Base-by-base conservation (phyloP, 1,284 basidiomycete species). In the Cryptococcus sp. region DNA sequence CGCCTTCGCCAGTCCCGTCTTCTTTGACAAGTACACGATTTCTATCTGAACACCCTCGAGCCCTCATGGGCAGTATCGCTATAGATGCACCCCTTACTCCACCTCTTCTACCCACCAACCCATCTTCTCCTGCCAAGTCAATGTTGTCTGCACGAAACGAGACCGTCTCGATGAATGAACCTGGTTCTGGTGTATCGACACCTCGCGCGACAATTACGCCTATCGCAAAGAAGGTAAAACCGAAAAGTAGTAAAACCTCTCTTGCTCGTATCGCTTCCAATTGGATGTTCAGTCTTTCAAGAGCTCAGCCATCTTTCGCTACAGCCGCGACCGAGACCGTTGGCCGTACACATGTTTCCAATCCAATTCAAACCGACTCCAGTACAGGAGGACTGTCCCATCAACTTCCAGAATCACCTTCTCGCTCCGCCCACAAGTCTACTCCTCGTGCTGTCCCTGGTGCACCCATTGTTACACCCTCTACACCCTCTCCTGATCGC, bases 221-320 rank as follows among this genome's bases (percentile, higher is more conserved):
- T 19, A 28, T 28, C 28, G 60, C 53, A 16, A 64, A 62, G 46
- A 61, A 58, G 22, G 55, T 75, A 4, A 67, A 66, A 22, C 62
- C 50, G 23, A 64, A 74, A 43, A 49, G 61, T 18, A 74, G 72
- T 49, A 63, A 61, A 47, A 62, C 66, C 18, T 72, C 71, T 1
- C 66, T 73, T 32, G 67, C 61, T 0, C 57, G 65, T 9, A 61
- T 72, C 37, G 69, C 67, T 1, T 62, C 61, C 3, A 71, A 59
- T 23, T 73, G 69, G 69, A 54, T 73, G 4, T 66, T 72, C 42
- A 60, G 65, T 21, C 59, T 63, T 7, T 52, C 55, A 2, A 52
- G 67, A 7, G 59, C 69, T 10, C 67, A 70, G 42, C 70, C 69
- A 1, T 66, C 62, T 46, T 60, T 63, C 25, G 65, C 72, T 2